A percentile compares a stretch with the other conserved stretches of the same genome.
Evolutionary conservation across 768 basidiomycete genomes (phyloP).

Genomic region (Suillus luteus): DNA sequence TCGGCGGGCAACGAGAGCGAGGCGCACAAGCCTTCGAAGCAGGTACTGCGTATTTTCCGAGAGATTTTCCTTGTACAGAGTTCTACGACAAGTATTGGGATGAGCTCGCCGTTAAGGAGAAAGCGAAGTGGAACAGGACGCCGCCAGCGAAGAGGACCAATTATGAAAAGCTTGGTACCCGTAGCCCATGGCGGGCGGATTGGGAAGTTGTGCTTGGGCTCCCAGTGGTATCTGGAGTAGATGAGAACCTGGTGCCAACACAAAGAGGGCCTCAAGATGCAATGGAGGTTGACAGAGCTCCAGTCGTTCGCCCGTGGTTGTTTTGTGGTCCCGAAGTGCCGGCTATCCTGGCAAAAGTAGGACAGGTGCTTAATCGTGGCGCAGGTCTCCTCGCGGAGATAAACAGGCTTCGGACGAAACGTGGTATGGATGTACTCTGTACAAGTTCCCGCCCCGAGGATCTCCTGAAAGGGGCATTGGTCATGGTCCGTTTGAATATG

Average conservation of each 20-base stretch:
- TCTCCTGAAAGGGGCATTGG: conserved; percentile 61
- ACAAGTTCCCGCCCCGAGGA: conserved; percentile 38
- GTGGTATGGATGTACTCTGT: conserved; percentile 45
- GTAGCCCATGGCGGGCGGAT: conserved; percentile 75
- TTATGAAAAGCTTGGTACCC: conserved; percentile 61
- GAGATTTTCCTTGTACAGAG: conserved; percentile 67
- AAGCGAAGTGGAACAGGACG: conserved; percentile 69
- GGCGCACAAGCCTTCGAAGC: conserved; percentile 83
- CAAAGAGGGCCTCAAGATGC: conserved; percentile 49
- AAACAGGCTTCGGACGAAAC: conserved; percentile 60
- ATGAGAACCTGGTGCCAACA: conserved; percentile 50
- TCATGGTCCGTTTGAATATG: conserved; percentile 66
- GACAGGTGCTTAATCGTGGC: conserved; percentile 41
- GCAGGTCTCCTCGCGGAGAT: conserved; percentile 53
- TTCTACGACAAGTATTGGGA: conserved; percentile 55
- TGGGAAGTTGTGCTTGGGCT: conserved; percentile 75
- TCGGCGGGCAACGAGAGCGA: conserved; percentile 84
- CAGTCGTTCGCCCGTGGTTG: conserved; percentile 57
- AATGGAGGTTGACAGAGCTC: conserved; percentile 15
- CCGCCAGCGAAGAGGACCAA: conserved; percentile 88
- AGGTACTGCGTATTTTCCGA: conserved; percentile 73
- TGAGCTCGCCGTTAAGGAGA: conserved; percentile 54
- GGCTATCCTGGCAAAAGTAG: conserved; percentile 46
- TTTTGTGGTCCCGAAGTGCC: conserved; percentile 57
- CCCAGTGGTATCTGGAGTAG: conserved; percentile 18